These are phyloP conservation scores for Penicillium longicatenatum DNA, from an alignment of 495 filamentous ascomycete species.

Conservation along the genomic window DNA sequence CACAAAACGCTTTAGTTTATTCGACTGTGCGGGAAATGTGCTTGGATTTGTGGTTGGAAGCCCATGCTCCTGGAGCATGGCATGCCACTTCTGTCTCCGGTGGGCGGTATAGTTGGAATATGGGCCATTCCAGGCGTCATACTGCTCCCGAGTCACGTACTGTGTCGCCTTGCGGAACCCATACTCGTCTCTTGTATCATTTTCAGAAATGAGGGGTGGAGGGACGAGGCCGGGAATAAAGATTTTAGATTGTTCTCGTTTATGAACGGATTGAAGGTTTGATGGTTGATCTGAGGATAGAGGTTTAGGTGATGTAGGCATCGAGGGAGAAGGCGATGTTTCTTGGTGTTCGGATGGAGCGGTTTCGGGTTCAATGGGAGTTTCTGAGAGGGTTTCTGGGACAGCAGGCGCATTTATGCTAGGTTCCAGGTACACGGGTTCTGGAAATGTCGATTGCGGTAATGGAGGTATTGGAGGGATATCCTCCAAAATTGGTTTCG, in stretches of 20 bases:
- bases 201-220: conserved; percentile 35
- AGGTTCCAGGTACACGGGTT: conserved; percentile 7
- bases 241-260: conserved; percentile 42
- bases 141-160: conserved; percentile 72
- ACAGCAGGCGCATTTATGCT: conserved; percentile 4
- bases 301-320: conserved; percentile 5
- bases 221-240: conserved; percentile 45
- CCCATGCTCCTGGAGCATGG: conserved; percentile 73
- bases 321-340: neutral
- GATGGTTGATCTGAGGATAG: conserved; percentile 10
- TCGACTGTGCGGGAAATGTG: conserved; percentile 75
- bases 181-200: conserved; percentile 70
- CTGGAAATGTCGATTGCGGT: conserved; percentile 9
- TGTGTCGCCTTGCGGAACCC: conserved; percentile 89
- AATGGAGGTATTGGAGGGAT: conserved; percentile 31
- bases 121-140: conserved; percentile 75
- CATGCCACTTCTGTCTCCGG: conserved; percentile 78
- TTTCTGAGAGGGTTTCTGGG: conserved; percentile 4
- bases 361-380: neutral
- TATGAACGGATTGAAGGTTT: conserved; percentile 9
- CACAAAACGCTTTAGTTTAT: conserved; percentile 84
- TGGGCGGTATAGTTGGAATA: conserved; percentile 72
- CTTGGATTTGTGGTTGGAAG: conserved; percentile 70
- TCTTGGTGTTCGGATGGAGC: neutral
- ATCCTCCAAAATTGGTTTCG: conserved; percentile 24